Percentiles rank a stretch among this genome's conserved stretches.
These are phyloP conservation scores for Calonectria leucothoes DNA, from an alignment of 2,329 filamentous ascomycete species.

Conservation along the genomic window DNA sequence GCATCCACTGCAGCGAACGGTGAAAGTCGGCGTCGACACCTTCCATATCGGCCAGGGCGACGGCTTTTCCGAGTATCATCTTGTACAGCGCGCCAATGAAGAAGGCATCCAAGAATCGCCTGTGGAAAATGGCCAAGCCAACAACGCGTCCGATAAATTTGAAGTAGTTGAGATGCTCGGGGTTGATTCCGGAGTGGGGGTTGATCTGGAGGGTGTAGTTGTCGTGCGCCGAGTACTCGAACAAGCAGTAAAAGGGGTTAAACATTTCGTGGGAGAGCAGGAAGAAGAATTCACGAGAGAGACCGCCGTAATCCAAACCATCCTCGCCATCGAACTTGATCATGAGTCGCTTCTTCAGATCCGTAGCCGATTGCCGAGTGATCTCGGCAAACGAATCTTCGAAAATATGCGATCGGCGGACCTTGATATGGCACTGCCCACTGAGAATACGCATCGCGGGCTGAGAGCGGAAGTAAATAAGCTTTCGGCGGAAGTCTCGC, in stretches of 20 bases:
- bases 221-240: conserved; percentile 99
- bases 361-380: conserved; percentile 93
- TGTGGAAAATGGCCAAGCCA: conserved; percentile 96
- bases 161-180: conserved; percentile 99
- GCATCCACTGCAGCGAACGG: conserved; percentile 94
- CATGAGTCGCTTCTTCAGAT: conserved; percentile 98
- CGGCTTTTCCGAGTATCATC: conserved; percentile 97
- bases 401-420: conserved; percentile 95
- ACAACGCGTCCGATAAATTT: conserved; percentile 99
- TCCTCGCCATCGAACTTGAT: conserved; percentile 99
- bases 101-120: conserved; percentile 97
- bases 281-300: conserved; percentile 99
- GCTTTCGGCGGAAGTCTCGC: conserved; percentile 96
- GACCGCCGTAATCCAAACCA: conserved; percentile 95
- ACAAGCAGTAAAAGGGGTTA: conserved; percentile 99
- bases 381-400: conserved; percentile 99
- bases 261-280: conserved; percentile 99
- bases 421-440: conserved; percentile 98
- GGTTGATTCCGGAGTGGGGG: conserved; percentile 98
- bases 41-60: conserved; percentile 95
- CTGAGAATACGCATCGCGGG: conserved; percentile 94
- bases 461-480: conserved; percentile 99
- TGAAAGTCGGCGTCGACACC: conserved; percentile 99
- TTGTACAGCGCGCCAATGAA: conserved; percentile 99
- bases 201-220: conserved; percentile 99